Conservation (phyloP, 371 early-diverging fungal species). For the Phascolomyces articulosus region DNA sequence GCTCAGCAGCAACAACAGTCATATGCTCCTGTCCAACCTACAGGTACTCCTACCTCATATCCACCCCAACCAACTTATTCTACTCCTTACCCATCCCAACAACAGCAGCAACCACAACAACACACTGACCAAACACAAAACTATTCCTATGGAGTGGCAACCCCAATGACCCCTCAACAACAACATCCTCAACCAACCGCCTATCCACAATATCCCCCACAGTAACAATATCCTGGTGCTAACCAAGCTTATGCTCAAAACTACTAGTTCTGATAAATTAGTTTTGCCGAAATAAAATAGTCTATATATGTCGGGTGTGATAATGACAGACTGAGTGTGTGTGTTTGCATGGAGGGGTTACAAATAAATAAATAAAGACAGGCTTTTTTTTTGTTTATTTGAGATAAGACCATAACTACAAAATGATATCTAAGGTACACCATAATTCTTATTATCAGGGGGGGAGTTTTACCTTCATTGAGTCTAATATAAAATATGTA, state of each 20-base stretch:
- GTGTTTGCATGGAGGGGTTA: no score
- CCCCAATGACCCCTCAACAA: constrained; percentile 5
- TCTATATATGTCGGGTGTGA: no score
- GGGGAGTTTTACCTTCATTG: no score
- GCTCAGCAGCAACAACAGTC: constrained; percentile 5
- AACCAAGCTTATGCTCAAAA: constrained; percentile 12
- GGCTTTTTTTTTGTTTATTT: background rate
- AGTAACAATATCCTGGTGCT: background rate
- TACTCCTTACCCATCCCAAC: background rate
- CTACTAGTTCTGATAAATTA: background rate
- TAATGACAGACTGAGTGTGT: no score
- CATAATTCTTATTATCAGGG: background rate
- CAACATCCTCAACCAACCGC: background rate
- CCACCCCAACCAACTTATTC: background rate
- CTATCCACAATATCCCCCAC: background rate
- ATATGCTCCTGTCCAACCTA: background rate
- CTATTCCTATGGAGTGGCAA: background rate
- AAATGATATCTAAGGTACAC: constrained; percentile 2
- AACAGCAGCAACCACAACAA: background rate
- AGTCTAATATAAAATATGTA: no score
- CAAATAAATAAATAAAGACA: no score
- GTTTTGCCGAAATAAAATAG: background rate
- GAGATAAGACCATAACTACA: background rate
- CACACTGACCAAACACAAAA: background rate
- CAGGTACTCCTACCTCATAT: background rate